phyloP scores from a whole-genome alignment of 2,329 filamentous ascomycete species.

The Penicillium sp. region DNA sequence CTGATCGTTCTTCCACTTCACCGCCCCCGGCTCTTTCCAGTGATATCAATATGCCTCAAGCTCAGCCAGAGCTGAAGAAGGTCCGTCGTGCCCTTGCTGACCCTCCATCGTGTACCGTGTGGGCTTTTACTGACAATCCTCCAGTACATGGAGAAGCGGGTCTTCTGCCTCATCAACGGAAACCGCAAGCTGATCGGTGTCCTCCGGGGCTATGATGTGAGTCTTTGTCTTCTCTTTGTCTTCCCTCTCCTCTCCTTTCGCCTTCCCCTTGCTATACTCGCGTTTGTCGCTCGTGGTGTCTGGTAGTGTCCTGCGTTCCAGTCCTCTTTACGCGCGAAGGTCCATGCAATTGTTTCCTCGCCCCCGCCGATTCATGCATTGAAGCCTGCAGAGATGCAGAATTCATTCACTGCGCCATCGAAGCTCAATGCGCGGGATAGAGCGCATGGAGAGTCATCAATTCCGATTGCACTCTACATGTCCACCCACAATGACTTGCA shows the following conservation, averaged over 20 bases:
- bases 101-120: neutral
- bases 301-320: too few species aligned
- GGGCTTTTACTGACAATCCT: constrained; percentile 16
- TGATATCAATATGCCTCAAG: constrained; percentile 77
- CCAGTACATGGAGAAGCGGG: constrained; percentile 97
- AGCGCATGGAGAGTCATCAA: neutral
- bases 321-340: too few species aligned
- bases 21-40: constrained; percentile 17
- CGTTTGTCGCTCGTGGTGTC: neutral
- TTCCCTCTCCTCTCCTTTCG: neutral
- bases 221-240: constrained; percentile 27
- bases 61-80: constrained; percentile 98
- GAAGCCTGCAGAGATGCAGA: too few species aligned
- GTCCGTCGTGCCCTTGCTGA: constrained; percentile 42
- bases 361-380: too few species aligned
- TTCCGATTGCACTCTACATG: neutral
- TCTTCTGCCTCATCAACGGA: constrained; percentile 96
- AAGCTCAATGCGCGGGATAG: too few species aligned
- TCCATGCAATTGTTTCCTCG: too few species aligned
- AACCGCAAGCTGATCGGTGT: constrained; percentile 95
- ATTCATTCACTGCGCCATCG: neutral
- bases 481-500: neutral
- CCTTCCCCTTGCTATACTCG: neutral
- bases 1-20: too few species aligned
- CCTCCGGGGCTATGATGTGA: constrained; percentile 90